Base-by-base conservation (phyloP, 352 stramenopile species). In the Pythium scleroteichum region DNA sequence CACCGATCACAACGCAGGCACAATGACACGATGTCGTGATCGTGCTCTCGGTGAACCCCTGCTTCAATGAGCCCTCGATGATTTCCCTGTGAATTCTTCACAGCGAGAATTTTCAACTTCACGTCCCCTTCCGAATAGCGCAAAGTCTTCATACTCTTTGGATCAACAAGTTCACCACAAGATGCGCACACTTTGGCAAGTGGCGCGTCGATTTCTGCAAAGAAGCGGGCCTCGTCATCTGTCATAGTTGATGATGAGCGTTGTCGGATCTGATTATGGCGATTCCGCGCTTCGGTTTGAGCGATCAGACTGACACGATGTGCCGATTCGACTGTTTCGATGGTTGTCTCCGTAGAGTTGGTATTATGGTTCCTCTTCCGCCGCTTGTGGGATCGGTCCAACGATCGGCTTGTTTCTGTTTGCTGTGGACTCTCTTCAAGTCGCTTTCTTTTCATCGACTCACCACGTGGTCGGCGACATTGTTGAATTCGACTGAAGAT, bases 181-280 rank as follows among this genome's bases (percentile, higher is more conserved):
- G 26, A 26, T 7, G 16, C 53, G 32, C 53, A 61, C 13, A 61
- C 27, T 12, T 23, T 45, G 0, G 53, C 44, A 0, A 53, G 16
- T 13, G 53, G 53, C 20, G 3, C 24, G 24, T 61, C 53, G 27
- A 61, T 53, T n/a, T 17, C 41, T 13, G 24, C 19, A 40, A 53
- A 47, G 29, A 47, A 61, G 0, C 22, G 0, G 41, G 1, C 53
- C 8, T 60, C 53, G 20, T 58, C 51, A 6, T 44, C 26, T 3
- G 1, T 8, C 12, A 17, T 3, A n/a, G n/a, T 16, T 8, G 5
- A 13, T 6, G 13, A 4, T 44, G 29, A n/a, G 6, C 23, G 13
- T 7, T 42, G 16, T 8, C 13, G 3, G 17, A 10, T n/a, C 32
- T 54, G 48, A 29, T 54, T 54, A 19, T 7, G 4, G 4, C 29